Evolutionary conservation across 768 basidiomycete species (phyloP), one percentile per base, ranked within the genome.

Genomic region (Lactarius indigo): DNA sequence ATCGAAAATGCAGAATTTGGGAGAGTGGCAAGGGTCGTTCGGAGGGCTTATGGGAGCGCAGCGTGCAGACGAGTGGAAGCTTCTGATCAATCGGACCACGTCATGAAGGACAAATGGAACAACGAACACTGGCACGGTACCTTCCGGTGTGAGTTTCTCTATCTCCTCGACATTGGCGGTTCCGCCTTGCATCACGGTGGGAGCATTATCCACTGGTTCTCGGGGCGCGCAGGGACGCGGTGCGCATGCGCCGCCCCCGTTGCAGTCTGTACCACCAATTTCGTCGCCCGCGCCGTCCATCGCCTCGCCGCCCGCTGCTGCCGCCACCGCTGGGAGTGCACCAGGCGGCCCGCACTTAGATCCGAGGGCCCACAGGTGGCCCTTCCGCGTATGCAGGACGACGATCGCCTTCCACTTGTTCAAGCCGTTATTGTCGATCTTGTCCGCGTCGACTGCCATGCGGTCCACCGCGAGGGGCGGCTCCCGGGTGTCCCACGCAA

Each of bases 361-460:
- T 28, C 91, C 91, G 79, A 89, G 81, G 9, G 87, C 82, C 85
- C 90, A 93, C 12, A 93, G 74, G 71, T 81, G 77, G 71, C 94
- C 92, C 72, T 87, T 89, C 86, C 88, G 92, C 2, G 86, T 84
- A 71, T 94, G 91, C n/a, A 88, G 68, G 5, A 92, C 77, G 42
- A 80, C 79, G 13, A 92, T 90, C 0, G 91, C 92, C 74, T 94
- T 94, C 1, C 92, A 91, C 71, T 69, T 58, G 31, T 55, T 92
- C 61, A 78, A 80, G 28, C 76, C 78, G 23, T 76, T 12, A 2
- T 12, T 76, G 2, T 62, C 35, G n/a, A 66, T 61, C 55, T 78
- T 74, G 44, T 71, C 72, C 1, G 72, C 69, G 17, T 70, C 57
- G 17, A 90, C 76, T 3, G 87, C 89, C 82, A 92, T 84, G 30